Evolutionary conservation across 2,329 filamentous ascomycete genomes (phyloP), one percentile per base, ranked within the genome.

Genomic region (Plenodomus tracheiphilus): DNA sequence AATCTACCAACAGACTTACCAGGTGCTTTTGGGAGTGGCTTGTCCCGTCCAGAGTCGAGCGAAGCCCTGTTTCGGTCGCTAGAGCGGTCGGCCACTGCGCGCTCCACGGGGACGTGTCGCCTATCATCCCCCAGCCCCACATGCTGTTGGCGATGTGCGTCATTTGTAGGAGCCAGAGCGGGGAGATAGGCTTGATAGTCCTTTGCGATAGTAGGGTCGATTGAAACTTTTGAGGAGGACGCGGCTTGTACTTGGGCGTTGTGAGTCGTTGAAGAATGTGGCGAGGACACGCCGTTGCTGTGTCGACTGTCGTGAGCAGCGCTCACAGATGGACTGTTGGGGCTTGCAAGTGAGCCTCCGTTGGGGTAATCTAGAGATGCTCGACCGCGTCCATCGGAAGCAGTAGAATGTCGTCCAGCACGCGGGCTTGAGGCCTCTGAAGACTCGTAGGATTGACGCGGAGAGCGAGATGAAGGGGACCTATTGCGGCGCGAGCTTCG

Each of bases 1-100:
- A 4, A 15, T 32, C 4, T 32, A 32, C 28, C 28, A 4, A 11
- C 28, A 4, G 9, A 46, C 56, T 17, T 59, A 59, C 56, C 42
- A 10, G 49, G 51, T 35, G 46, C 34, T 15, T 37, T 25, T 21
- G 48, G 46, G 19, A 54, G 47, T 25, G 48, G 30, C 16, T 46
- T 51, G 3, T 43, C 41, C 15, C 38, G 46, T 8, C 25, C 45
- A 1, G 21, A 17, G 46, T 56, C 39, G 22, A 49, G 38, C 25
- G 52, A 46, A 30, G 41, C 36, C 18, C 55, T 54, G 30, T 58
- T 62, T 2, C 40, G 51, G 6, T 58, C 35, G 13, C 64, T 59
- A 32, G 69, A 69, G 2, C 64, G 56, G 37, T 70, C 64, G 8
- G 67, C 65, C 9, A 70, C 41, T 19, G 47, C 41, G 45, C 51